Conservation (phyloP, 805 yeast species). For the Barnettozyma sucrosica region DNA sequence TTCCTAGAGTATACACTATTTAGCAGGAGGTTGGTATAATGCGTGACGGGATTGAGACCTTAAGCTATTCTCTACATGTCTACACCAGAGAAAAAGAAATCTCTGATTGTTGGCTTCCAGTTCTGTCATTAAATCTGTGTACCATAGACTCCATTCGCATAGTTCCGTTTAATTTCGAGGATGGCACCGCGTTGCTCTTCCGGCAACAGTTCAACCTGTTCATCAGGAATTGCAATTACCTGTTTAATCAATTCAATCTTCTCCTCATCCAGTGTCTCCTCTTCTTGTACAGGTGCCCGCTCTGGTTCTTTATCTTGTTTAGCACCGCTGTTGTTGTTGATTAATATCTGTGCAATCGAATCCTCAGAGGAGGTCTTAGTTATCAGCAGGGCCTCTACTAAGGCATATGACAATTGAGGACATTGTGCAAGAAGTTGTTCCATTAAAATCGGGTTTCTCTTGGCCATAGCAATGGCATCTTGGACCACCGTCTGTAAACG, state of each 20-base stretch:
- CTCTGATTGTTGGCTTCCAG: not conserved
- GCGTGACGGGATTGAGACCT: too few species aligned
- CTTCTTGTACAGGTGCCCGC: not conserved
- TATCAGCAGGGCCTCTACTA: conserved; percentile 62
- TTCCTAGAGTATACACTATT: too few species aligned
- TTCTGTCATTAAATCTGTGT: not conserved
- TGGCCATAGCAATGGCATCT: conserved; percentile 57
- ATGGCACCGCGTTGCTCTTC: conserved; percentile 38
- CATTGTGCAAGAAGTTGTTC: conserved; percentile 53
- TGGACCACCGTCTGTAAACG: conserved; percentile 43
- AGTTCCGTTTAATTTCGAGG: conserved; percentile 25
- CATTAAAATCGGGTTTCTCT: conserved; percentile 52
- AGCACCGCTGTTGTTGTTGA: conserved; percentile 9
- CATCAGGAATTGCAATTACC: conserved; percentile 46
- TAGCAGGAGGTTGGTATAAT: too few species aligned
- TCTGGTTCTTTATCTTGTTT: not conserved
- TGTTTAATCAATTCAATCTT: conserved; percentile 44
- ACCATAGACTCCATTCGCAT: conserved; percentile 26
- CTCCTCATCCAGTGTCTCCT: conserved; percentile 28
- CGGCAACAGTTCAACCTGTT: conserved; percentile 44
- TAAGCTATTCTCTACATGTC: not conserved
- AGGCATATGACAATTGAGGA: conserved; percentile 80
- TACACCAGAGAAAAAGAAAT: too few species aligned
- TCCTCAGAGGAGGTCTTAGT: conserved; percentile 9
- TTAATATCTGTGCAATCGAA: conserved; percentile 34